These are phyloP conservation scores for Boletellus ananas DNA, from an alignment of 768 basidiomycete genomes.

Conservation along the genomic window DNA sequence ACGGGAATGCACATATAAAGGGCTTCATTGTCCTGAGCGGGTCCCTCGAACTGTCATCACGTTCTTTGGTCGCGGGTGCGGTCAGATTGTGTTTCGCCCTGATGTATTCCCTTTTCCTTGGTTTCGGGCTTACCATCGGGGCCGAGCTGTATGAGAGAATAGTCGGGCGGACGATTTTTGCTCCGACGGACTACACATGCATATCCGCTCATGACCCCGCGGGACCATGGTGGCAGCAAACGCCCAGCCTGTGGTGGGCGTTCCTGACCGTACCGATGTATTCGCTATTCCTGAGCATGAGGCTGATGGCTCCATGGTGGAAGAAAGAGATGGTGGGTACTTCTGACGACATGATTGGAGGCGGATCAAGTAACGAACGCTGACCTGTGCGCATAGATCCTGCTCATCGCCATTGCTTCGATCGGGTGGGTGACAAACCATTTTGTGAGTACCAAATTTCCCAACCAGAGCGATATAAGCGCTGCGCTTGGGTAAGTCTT, in stretches of 20 bases:
- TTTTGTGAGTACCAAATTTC: conserved; percentile 54
- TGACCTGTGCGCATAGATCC: conserved; percentile 24
- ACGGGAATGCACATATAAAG: conserved; percentile 18
- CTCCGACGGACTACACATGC: conserved; percentile 61
- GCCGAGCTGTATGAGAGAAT: conserved; percentile 63
- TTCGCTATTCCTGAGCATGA: conserved; percentile 61
- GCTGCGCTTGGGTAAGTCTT: conserved; percentile 62
- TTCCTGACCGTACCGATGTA: conserved; percentile 71
- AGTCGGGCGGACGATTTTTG: conserved; percentile 42
- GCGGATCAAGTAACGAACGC: not conserved
- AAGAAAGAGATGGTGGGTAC: conserved; percentile 51
- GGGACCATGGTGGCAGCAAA: conserved; percentile 72
- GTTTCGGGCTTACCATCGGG: conserved; percentile 82
- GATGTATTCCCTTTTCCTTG: conserved; percentile 73
- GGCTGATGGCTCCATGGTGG: conserved; percentile 58
- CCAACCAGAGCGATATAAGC: conserved; percentile 69
- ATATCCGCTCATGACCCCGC: conserved; percentile 46
- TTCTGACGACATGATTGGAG: not conserved
- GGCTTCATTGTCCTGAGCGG: conserved; percentile 72
- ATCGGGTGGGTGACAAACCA: conserved; percentile 80
- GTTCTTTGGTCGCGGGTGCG: conserved; percentile 81
- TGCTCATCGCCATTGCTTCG: conserved; percentile 59
- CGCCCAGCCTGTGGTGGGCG: conserved; percentile 70
- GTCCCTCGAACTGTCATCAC: conserved; percentile 72
- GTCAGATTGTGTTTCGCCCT: conserved; percentile 78